Evolutionary conservation across 208 protist genomes (phyloP), one percentile per base, ranked within the genome.

Genomic region (Tritrichomonas foetus): DNA sequence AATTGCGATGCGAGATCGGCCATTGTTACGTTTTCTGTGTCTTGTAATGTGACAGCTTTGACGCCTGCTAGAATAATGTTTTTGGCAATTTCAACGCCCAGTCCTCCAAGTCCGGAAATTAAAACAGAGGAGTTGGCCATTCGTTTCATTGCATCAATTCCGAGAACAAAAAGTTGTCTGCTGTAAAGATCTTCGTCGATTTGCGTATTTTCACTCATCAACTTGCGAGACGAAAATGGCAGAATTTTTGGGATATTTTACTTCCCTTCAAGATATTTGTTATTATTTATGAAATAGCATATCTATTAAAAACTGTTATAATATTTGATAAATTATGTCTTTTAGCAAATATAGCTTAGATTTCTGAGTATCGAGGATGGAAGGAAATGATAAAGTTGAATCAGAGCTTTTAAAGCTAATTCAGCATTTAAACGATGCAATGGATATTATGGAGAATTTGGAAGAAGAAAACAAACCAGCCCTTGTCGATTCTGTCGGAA

Each of bases 31-130:
- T 53, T 55, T 33, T 94, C 66, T 30, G 92, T 44, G 95, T 98
- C 98, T 72, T 97, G 95, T 13, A 98, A 53, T 16, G 97, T 97
- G n/a, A 98, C 95, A 47, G 93, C 95, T 75, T 97, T 96, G 36
- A 98, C 96, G 93, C 97, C 97, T 50, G 96, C 96, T 11, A 98
- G 96, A 41, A 97, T 95, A 44, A 98, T 93, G 94, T 98, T 98
- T 96, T 98, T 98, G 57, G 97, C 97, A 95, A 98, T 97, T 95
- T 98, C 98, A 66, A 97, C 94, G 74, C 97, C 97, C 20, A 98
- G 93, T 78, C 97, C 97, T 39, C 84, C 93, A 13, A 98, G 55
- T 44, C 96, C 96, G 47, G 94, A 39, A 36, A 97, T 93, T 22
- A 96, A 78, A 20, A 96, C 93, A 69, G n/a, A 94, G 5, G 72